Evolutionary conservation across 306 rosid genomes (phyloP).

Genomic region (Quercus berberidifolia): DNA sequence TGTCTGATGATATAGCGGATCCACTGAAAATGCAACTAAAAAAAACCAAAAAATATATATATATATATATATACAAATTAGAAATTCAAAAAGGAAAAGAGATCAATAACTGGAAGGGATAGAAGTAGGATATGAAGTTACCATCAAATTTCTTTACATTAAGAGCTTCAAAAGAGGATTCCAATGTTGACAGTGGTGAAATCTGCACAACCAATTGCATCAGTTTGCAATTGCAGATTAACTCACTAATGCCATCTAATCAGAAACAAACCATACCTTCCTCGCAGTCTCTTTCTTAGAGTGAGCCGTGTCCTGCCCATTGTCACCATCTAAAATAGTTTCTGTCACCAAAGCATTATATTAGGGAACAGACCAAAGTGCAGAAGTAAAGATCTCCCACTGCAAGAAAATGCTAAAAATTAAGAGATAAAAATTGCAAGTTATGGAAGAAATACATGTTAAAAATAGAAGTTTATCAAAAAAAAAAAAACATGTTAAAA

Average conservation of each 20-base stretch:
- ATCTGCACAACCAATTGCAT: slow-evolving; percentile 16
- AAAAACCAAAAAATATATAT: not conserved
- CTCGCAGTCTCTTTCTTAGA: slow-evolving; percentile 15
- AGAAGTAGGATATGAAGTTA: not conserved
- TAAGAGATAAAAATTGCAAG: not conserved
- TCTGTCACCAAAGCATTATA: not conserved
- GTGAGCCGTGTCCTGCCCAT: not conserved
- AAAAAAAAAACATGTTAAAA: not conserved
- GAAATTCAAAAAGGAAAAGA: not conserved
- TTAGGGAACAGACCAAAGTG: not conserved
- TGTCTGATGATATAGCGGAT: slow-evolving; percentile 1
- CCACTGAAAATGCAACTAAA: slow-evolving; percentile 1
- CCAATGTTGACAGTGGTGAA: slow-evolving; percentile 25
- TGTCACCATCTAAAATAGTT: not conserved
- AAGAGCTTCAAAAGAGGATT: slow-evolving; percentile 27
- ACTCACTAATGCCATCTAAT: not conserved
- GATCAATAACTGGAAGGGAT: not conserved
- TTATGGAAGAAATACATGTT: not conserved
- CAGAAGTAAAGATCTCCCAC: not conserved
- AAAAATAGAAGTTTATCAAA: not conserved
- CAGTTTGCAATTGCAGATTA: not conserved
- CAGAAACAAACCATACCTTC: slow-evolving; percentile 22
- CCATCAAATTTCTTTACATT: slow-evolving; percentile 32
- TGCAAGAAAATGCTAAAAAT: not conserved
- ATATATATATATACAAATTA: not conserved